Conservation (phyloP, 2,329 filamentous ascomycete genomes). For the Neurospora sp. region DNA sequence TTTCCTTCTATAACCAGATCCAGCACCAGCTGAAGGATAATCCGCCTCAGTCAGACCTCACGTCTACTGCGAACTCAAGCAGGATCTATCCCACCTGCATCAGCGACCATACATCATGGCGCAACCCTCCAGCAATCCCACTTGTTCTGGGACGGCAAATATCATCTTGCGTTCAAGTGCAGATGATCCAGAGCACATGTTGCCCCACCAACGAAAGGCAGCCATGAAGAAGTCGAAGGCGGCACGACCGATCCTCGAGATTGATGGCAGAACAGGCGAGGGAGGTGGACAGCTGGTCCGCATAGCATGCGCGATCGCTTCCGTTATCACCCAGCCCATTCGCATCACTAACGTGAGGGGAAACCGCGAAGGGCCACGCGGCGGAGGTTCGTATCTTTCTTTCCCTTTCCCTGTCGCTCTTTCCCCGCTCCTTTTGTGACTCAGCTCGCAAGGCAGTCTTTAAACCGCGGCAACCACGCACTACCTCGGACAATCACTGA, state of each 20-base stretch:
- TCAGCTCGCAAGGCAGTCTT: neutral
- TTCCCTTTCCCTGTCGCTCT: neutral
- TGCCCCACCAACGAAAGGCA: neutral
- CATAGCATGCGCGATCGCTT: conserved; percentile 44
- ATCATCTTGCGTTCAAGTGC: neutral
- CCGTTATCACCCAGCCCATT: conserved; percentile 43
- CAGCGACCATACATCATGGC: neutral
- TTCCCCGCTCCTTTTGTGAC: neutral
- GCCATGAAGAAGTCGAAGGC: neutral
- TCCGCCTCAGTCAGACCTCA: neutral
- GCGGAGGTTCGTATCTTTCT: conserved; percentile 19
- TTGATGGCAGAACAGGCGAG: conserved; percentile 49
- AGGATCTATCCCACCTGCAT: neutral
- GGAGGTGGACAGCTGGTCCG: conserved; percentile 53
- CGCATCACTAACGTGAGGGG: conserved; percentile 45
- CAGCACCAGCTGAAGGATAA: neutral
- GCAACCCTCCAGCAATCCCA: neutral
- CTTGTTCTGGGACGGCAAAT: neutral
- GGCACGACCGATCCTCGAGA: conserved; percentile 14
- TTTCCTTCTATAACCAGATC: neutral
- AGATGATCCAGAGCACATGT: neutral
- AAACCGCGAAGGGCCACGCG: conserved; percentile 31
- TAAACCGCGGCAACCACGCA: neutral
- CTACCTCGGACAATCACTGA: neutral
- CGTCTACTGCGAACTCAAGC: neutral